Evolutionary conservation across 1,284 basidiomycete genomes (phyloP).

Genomic region (Amylostereum areolatum): DNA sequence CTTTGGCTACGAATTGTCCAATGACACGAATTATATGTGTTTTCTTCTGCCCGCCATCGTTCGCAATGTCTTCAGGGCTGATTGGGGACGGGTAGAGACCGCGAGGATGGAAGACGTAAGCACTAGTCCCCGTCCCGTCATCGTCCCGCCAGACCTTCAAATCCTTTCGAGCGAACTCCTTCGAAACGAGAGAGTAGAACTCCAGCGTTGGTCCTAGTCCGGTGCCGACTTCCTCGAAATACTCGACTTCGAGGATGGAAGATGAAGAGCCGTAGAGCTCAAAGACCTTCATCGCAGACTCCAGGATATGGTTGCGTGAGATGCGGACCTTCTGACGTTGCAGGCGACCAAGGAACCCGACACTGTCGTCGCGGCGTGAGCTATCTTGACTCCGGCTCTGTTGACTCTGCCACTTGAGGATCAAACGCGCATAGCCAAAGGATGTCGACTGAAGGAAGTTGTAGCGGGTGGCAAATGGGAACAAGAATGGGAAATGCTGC

Average conservation of each 20-base stretch:
- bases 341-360: constrained; percentile 87
- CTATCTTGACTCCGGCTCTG: constrained; percentile 68
- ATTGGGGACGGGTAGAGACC: constrained; percentile 91
- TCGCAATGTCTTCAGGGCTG: constrained; percentile 53
- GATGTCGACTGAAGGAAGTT: constrained; percentile 96
- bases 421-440: constrained; percentile 93
- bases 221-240: constrained; percentile 98
- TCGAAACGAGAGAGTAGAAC: constrained; percentile 92
- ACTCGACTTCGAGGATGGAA: constrained; percentile 94
- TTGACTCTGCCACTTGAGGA: constrained; percentile 86
- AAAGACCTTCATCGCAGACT: constrained; percentile 97
- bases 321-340: constrained; percentile 97
- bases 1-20: constrained; percentile 97
- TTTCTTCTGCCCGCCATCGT: constrained; percentile 69
- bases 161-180: constrained; percentile 85
- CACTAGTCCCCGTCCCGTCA: constrained; percentile 55
- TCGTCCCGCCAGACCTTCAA: constrained; percentile 90
- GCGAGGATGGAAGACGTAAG: constrained; percentile 74
- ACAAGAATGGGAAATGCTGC: constrained; percentile 94
- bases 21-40: constrained; percentile 85
- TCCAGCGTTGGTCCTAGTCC: constrained; percentile 98
- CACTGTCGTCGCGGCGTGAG: constrained; percentile 81
- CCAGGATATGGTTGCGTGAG: constrained; percentile 88
- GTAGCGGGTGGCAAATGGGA: constrained; percentile 96
- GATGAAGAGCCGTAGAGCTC: constrained; percentile 94